These are phyloP conservation scores for Persicaria tinctoria DNA, from an alignment of 148 eudicot genomes.

Conservation along the genomic window DNA sequence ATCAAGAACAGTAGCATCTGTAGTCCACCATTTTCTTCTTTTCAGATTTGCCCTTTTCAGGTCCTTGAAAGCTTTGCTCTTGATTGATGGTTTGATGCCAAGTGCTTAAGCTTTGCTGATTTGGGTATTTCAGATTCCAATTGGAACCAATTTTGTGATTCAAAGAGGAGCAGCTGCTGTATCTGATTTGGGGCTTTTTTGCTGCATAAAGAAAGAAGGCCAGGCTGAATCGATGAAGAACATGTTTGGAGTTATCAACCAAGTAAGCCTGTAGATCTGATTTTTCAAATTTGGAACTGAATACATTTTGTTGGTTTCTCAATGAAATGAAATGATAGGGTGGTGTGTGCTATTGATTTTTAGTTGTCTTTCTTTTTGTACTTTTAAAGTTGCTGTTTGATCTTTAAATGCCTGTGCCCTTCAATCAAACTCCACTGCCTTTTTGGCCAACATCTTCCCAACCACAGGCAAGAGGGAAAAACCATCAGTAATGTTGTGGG, in stretches of 20 bases:
- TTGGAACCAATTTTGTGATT: not conserved
- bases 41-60: constrained; percentile 6
- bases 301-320: constrained; percentile 9
- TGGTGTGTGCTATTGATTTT: not conserved
- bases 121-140: not conserved
- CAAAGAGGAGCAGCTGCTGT: not conserved
- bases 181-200: constrained; percentile 23
- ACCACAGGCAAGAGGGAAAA: not conserved
- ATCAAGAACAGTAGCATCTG: constrained; percentile 6
- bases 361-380: constrained; percentile 9
- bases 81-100: not conserved
- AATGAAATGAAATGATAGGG: constrained; percentile 1
- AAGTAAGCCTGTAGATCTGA: constrained; percentile 56
- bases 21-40: not conserved
- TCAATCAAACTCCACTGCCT: not conserved
- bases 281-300: constrained; percentile 17
- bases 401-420: constrained; percentile 29
- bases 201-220: constrained; percentile 22
- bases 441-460: not conserved
- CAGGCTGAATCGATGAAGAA: constrained; percentile 32
- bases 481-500: not conserved
- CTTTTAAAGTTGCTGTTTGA: constrained; percentile 19
- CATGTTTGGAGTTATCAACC: constrained; percentile 28
- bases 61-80: not conserved
- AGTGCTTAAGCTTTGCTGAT: constrained; percentile 10